Evolutionary conservation across 257 asterid genomes (phyloP).

Genomic region (Primulina eburnea): DNA sequence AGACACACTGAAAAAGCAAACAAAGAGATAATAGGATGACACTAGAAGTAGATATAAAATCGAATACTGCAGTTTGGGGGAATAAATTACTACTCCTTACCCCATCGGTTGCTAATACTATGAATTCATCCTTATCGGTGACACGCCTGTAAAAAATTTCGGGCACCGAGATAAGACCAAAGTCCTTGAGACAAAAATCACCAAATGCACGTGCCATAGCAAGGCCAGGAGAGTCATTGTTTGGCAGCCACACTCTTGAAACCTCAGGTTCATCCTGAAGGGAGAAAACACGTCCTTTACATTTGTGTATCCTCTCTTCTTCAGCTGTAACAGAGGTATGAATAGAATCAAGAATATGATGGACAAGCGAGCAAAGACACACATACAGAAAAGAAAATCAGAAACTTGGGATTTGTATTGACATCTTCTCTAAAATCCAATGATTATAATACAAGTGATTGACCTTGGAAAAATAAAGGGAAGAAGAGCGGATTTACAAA

Average conservation of each 20-base stretch:
- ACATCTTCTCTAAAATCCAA: neutral
- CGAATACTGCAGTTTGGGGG: neutral
- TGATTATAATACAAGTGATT: neutral
- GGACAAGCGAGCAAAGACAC: neutral
- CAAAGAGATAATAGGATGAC: neutral
- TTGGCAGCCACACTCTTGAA: slow-evolving; percentile 85
- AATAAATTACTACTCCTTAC: slow-evolving; percentile 28
- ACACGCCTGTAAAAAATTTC: slow-evolving; percentile 66
- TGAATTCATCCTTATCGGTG: slow-evolving; percentile 67
- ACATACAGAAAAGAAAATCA: neutral
- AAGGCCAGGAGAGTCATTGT: slow-evolving; percentile 79
- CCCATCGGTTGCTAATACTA: slow-evolving; percentile 87
- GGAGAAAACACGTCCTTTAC: slow-evolving; percentile 81
- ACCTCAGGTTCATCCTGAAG: slow-evolving; percentile 84
- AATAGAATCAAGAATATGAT: slow-evolving; percentile 8
- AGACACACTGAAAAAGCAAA: neutral
- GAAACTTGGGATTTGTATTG: neutral
- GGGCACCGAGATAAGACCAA: slow-evolving; percentile 81
- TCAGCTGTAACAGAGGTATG: slow-evolving; percentile 47
- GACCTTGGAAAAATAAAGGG: neutral
- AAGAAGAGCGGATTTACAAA: no score
- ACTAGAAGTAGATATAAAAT: neutral
- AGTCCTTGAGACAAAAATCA: slow-evolving; percentile 86
- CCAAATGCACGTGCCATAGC: slow-evolving; percentile 98
- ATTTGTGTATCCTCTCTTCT: slow-evolving; percentile 80